Base-by-base conservation (phyloP, 495 filamentous ascomycete species). In the Lasiosphaeria miniovina region DNA sequence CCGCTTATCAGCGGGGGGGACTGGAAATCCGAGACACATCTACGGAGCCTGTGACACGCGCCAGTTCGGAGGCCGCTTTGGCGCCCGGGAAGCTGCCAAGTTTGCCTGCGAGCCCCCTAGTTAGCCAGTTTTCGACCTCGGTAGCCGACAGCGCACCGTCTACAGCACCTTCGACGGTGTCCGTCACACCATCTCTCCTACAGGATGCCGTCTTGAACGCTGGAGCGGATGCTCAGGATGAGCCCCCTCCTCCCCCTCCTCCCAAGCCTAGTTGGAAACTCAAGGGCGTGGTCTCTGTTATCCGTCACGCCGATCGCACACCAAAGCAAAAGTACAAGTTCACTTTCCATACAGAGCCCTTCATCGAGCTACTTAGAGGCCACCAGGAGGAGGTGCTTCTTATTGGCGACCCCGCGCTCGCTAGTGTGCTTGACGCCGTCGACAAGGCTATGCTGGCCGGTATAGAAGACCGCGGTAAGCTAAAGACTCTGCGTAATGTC, bases 321-420 rank as follows among this genome's bases (percentile, higher is more conserved):
- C 94, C 94, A 6, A 98, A 98, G 72, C 94, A 98, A 65, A 98
- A 98, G 68, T 96, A 96, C 77, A 98, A 98, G 67, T 98, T 97
- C 69, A 98, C 94, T 0, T 98, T 98, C 66, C 95, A 98, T 72
- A 95, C 89, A 7, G 89, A 92, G 62, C 95, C 95, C 5, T 98
- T 98, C 68, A 90, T 98, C 51, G 90, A 96, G 59, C 80, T 98
- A 6, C 80, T 98, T 46, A 93, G 89, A 69, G 94, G 94, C 0
- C 93, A 98, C 68, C 89, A 93, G 65, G 93, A 98, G 76, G 94
- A 98, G 65, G 93, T 98, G 8, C 84, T 98, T 8, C 86, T 98
- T 12, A 92, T 96, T 63, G 92, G 92, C 7, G 91, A 93, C 68
- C 85, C 90, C 38, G 95, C 95, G 0, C 79, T 98, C n/a, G 84